Percentiles rank a stretch among this genome's conserved stretches.
Conservation (phyloP, 495 filamentous ascomycete genomes). For the Penicillium odoratum region DNA sequence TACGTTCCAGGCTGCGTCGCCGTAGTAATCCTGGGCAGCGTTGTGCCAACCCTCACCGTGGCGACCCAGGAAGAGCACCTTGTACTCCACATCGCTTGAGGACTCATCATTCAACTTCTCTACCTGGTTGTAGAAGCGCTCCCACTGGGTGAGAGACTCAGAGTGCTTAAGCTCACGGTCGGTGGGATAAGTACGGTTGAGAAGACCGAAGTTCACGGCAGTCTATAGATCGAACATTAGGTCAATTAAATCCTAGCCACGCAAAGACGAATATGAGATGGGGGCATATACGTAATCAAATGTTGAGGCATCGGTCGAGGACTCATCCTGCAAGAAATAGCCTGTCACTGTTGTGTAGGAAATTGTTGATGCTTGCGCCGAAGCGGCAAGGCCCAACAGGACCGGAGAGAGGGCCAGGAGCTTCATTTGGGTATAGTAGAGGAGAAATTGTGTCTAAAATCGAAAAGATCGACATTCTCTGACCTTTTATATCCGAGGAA, state of each 20-base stretch:
- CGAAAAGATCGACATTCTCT: constrained; percentile 15
- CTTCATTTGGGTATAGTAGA: constrained; percentile 28
- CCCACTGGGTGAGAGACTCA: constrained; percentile 60
- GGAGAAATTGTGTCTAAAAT: neutral
- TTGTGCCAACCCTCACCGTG: constrained; percentile 75
- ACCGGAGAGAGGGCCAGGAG: constrained; percentile 21
- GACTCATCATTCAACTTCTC: constrained; percentile 52
- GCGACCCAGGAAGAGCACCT: constrained; percentile 67
- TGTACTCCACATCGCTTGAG: constrained; percentile 54
- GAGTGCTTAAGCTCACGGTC: constrained; percentile 32
- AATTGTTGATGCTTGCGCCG: constrained; percentile 33
- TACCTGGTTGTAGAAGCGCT: constrained; percentile 62
- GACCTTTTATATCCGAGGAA: constrained; percentile 13
- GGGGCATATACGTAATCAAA: constrained; percentile 64
- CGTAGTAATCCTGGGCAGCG: constrained; percentile 63
- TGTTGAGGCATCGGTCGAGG: constrained; percentile 55
- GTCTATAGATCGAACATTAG: constrained; percentile 40
- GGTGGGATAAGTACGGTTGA: constrained; percentile 56
- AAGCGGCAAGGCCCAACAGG: constrained; percentile 25
- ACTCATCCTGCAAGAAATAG: constrained; percentile 71
- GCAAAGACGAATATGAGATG: neutral
- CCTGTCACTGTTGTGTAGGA: constrained; percentile 66
- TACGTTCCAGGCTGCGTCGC: constrained; percentile 67
- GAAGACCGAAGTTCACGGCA: constrained; percentile 64
- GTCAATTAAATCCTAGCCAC: neutral